phyloP scores from a whole-genome alignment of 2,329 filamentous ascomycete genomes.

The Albophoma yamanashiensis region DNA sequence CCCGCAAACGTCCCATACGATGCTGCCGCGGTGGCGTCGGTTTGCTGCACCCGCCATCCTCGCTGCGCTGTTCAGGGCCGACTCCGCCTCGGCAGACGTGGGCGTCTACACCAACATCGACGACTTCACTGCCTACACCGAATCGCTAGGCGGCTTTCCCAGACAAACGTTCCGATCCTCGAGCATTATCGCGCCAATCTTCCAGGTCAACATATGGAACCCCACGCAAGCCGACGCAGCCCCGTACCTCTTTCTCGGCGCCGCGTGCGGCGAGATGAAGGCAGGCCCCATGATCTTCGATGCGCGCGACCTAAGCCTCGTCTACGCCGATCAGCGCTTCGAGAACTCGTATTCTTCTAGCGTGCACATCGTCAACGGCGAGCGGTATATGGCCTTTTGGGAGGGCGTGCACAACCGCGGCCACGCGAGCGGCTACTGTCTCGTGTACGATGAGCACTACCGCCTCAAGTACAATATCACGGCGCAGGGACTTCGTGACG shows the following conservation, averaged over 20 bases:
- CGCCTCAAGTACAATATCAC: background rate
- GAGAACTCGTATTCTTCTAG: slow-evolving; percentile 13
- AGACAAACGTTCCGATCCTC: slow-evolving; percentile 22
- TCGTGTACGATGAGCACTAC: background rate
- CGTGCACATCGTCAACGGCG: slow-evolving; percentile 10
- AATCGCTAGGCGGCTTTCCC: slow-evolving; percentile 11
- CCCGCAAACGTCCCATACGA: background rate
- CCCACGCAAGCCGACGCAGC: slow-evolving; percentile 13
- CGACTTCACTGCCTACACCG: background rate
- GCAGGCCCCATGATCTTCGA: slow-evolving; percentile 24
- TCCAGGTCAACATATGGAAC: slow-evolving; percentile 22
- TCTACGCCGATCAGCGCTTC: slow-evolving; percentile 25
- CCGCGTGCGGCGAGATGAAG: slow-evolving; percentile 10
- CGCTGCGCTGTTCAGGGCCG: background rate
- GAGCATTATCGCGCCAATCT: slow-evolving; percentile 19
- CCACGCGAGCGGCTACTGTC: background rate
- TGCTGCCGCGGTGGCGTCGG: background rate
- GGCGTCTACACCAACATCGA: background rate
- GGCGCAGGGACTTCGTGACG: background rate
- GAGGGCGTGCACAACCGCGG: background rate
- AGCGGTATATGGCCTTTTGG: background rate
- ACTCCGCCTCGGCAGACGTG: background rate
- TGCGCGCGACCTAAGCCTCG: slow-evolving; percentile 22
- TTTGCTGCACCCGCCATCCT: background rate
- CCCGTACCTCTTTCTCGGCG: slow-evolving; percentile 21